Evolutionary conservation across 345 rosid genomes (phyloP), one percentile per base, ranked within the genome.

Genomic region (Excoecaria agallocha): DNA sequence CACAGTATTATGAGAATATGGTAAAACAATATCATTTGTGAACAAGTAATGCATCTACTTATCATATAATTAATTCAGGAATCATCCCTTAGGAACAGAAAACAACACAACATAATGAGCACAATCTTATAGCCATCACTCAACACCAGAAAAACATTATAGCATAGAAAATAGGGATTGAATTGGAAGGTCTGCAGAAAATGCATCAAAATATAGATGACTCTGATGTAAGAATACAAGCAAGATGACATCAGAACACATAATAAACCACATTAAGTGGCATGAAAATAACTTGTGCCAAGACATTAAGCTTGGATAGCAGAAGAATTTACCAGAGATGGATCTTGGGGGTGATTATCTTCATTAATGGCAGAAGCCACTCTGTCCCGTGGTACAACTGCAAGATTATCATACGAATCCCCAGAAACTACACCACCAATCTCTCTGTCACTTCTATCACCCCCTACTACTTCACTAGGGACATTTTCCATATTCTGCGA

Each of bases 221-320:
- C 12, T 22, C 37, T 58, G 24, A 68, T 68, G 71, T 15, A 24
- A n/a, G 24, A 48, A n/a, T 48, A 49, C 73, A 66, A 7, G 45
- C 38, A 69, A 58, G 50, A 70, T 19, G 50, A n/a, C 46, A n/a
- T n/a, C 55, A 63, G 60, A 54, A 41, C 0, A 62, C 6, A 70
- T 6, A 49, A 70, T 22, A 11, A 64, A 76, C 81, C 82, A 70
- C 72, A 78, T 71, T 62, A 25, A 57, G 62, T 50, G 74, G 72
- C 39, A 56, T 30, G 56, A 71, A 56, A 37, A 57, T 46, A 39
- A 59, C 74, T 49, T 52, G 74, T 46, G 68, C 58, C 1, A 25
- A 8, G 30, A 69, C 50, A 60, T 35, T n/a, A 56, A 65, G 75
- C 57, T 65, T 69, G 78, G 41, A 66, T 49, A 1, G 51, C 11